Evolutionary conservation across 176 grass and related monocot species (phyloP).

Genomic region (Oryza officinalis): DNA sequence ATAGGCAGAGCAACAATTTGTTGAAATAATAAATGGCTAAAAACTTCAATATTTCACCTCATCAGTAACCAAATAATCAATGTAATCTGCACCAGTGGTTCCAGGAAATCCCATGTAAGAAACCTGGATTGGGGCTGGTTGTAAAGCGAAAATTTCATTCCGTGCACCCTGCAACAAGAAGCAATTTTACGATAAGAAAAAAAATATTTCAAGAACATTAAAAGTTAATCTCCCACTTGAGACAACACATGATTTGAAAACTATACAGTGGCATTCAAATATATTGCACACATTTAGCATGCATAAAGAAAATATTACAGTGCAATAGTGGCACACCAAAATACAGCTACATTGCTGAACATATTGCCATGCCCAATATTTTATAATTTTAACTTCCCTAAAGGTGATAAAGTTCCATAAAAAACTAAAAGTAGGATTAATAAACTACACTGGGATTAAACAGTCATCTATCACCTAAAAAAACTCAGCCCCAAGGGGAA

Average conservation of each 20-base stretch:
- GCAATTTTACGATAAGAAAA: background rate
- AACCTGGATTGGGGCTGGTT: conserved; percentile 65
- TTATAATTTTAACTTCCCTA: background rate
- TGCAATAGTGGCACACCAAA: background rate
- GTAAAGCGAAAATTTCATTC: conserved; percentile 71
- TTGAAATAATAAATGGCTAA: conserved; percentile 13
- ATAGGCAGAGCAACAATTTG: conserved; percentile 4
- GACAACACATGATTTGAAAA: background rate
- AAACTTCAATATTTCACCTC: conserved; percentile 41
- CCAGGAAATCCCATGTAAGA: conserved; percentile 74
- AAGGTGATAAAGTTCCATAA: background rate
- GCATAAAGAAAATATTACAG: background rate
- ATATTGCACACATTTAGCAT: background rate
- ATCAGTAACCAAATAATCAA: conserved; percentile 67
- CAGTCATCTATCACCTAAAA: background rate
- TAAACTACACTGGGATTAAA: background rate
- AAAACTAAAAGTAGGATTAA: background rate
- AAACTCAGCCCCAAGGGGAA: too few relatives aligned
- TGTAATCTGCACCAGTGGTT: conserved; percentile 67
- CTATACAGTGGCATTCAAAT: too few relatives aligned
- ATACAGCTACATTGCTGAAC: background rate
- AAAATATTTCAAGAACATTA: background rate
- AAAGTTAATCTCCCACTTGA: background rate
- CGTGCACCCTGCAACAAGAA: conserved; percentile 47
- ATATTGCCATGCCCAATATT: background rate